Conservation (phyloP, 805 yeast species). For the Diddensiella santjacobensis region DNA sequence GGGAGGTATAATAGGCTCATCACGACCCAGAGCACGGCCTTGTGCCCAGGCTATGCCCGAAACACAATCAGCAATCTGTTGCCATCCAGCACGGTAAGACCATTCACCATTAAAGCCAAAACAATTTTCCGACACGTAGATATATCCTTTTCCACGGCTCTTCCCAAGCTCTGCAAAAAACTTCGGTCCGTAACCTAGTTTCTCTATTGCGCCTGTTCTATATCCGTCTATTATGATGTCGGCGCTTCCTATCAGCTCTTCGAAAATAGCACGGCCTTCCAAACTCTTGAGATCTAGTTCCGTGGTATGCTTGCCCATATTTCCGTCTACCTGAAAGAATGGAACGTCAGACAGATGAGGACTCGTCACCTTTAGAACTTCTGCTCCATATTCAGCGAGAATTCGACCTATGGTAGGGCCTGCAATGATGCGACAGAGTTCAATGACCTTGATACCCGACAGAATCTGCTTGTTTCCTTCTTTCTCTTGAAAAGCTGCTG, state of each 20-base stretch:
- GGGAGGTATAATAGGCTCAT: constrained; percentile 37
- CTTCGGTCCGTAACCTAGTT: constrained; percentile 34
- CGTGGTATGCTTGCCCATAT: constrained; percentile 36
- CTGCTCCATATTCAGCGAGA: constrained; percentile 37
- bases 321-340: constrained; percentile 36
- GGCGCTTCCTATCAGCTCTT: constrained; percentile 32
- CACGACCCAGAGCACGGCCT: constrained; percentile 29
- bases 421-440: constrained; percentile 35
- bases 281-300: constrained; percentile 32
- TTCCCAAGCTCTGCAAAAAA: constrained; percentile 29
- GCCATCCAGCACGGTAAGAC: constrained; percentile 37
- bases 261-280: constrained; percentile 30
- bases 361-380: constrained; percentile 33
- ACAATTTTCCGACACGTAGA: constrained; percentile 36
- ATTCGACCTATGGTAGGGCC: constrained; percentile 36
- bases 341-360: constrained; percentile 34
- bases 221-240: constrained; percentile 37
- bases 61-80: constrained; percentile 37
- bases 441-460: constrained; percentile 35
- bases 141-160: constrained; percentile 33
- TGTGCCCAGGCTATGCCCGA: constrained; percentile 37
- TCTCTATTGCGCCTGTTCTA: constrained; percentile 32
- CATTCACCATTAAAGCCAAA: constrained; percentile 35
- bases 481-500: constrained; percentile 21
- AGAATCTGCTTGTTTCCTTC: constrained; percentile 26